Evolutionary conservation across 2,329 filamentous ascomycete species (phyloP).

Genomic region (Aquanectria penicillioides): DNA sequence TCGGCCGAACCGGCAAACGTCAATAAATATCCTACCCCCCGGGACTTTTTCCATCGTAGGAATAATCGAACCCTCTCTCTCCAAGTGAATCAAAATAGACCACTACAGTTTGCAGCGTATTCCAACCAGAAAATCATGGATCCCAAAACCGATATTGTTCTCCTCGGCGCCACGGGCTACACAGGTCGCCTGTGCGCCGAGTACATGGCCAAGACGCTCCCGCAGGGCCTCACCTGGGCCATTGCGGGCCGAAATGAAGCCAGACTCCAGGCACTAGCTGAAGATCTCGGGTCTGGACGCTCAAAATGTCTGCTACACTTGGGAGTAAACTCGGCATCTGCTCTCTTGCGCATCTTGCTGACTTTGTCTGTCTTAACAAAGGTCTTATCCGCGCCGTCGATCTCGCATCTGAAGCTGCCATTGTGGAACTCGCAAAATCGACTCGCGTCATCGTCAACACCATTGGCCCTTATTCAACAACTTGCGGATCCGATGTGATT

Average conservation of each 20-base stretch:
- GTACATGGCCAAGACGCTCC: conserved; percentile 74
- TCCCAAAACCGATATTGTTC: conserved; percentile 47
- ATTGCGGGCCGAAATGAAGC: conserved; percentile 79
- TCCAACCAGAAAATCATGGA: no score
- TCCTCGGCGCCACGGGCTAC: conserved; percentile 75
- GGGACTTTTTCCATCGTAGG: no score
- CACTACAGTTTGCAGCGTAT: no score
- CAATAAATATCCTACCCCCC: no score
- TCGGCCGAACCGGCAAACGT: conserved; percentile 12
- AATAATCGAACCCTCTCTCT: no score
- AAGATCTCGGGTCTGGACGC: conserved; percentile 35
- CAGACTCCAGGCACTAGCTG: conserved; percentile 75
- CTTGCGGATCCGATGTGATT: conserved; percentile 28
- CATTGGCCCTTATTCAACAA: conserved; percentile 29
- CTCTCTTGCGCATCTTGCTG: not conserved
- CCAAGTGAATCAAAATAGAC: no score
- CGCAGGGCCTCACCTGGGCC: conserved; percentile 82
- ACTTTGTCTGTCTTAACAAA: not conserved
- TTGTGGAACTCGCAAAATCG: not conserved
- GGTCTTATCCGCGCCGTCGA: conserved; percentile 2
- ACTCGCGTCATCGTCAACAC: conserved; percentile 16
- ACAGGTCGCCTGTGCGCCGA: conserved; percentile 80
- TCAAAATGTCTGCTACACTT: conserved; percentile 13
- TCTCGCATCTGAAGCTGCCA: not conserved
- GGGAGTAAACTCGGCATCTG: not conserved